Percentiles rank a stretch among this genome's conserved stretches.
These are phyloP conservation scores for Oenanthe javanica DNA, from an alignment of 140 eudicot species.

Conservation along the genomic window DNA sequence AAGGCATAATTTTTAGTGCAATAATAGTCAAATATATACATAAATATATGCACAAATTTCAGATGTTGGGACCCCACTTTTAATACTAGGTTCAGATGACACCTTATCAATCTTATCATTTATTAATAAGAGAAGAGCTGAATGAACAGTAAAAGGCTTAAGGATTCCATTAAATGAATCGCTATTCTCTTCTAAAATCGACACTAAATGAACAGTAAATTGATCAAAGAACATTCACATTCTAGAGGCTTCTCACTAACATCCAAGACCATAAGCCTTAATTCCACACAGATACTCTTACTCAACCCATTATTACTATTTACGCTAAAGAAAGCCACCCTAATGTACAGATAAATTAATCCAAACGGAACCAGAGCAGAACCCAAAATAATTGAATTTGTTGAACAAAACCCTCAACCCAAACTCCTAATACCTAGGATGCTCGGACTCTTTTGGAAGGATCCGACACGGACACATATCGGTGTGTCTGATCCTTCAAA, in stretches of 20 bases:
- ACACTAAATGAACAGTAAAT: constrained; percentile 33
- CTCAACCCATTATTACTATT: constrained; percentile 12
- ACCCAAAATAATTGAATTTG: constrained; percentile 54
- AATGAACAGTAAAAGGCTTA: constrained; percentile 73
- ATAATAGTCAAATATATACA: no score
- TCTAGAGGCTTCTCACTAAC: constrained; percentile 70
- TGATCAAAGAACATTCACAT: constrained; percentile 43
- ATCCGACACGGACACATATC: no score
- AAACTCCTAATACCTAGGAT: constrained; percentile 30
- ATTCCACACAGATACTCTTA: constrained; percentile 30
- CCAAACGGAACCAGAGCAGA: constrained; percentile 73
- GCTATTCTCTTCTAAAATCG: constrained; percentile 47
- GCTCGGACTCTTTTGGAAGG: no score
- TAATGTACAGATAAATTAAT: constrained; percentile 68
- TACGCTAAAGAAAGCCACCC: constrained; percentile 23
- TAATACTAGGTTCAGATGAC: constrained; percentile 17
- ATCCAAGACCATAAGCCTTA: constrained; percentile 62
- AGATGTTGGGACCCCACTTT: constrained; percentile 26
- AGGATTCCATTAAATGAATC: constrained; percentile 45
- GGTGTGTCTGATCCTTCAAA: no score
- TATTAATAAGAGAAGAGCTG: constrained; percentile 39
- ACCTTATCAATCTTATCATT: constrained; percentile 18
- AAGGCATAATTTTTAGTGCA: no score
- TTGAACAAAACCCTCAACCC: constrained; percentile 78
- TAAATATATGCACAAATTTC: constrained; percentile 32